Evolutionary conservation across 2,329 filamentous ascomycete species (phyloP), one percentile per base, ranked within the genome.

Genomic region (Stachybotrys chartarum): DNA sequence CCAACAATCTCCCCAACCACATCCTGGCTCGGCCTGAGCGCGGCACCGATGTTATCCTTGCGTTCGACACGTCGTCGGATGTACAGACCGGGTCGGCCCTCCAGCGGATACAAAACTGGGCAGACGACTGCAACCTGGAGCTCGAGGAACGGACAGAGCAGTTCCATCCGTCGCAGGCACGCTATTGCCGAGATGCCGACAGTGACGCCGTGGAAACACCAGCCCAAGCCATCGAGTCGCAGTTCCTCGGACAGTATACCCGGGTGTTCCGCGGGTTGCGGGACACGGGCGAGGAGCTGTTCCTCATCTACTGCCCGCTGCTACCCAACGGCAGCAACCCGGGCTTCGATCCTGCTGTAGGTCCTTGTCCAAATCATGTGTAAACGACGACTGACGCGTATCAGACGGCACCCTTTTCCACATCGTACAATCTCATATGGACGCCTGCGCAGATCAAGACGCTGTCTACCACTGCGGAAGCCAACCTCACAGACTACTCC

Each of bases 361-460:
- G 60, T 14, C 6, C 4, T 6, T 1, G 7, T 10, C 4, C 6
- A 6, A 12, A 30, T 24, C 14, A 52, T 8, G 1, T 2, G 6
- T 24, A 10, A 8, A 3, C 35, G n/a, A 24, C 44, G 32, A 3
- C 57, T 61, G 6, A 64, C 8, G 0, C 31, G n/a, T 6, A 24
- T 18, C 1, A 64, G 62, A 58, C 53, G 0, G 58, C 57, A 1
- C 50, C 60, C 0, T 63, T 64, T 3, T 64, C 62, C 0, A 64
- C 58, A 0, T 64, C 62, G 0, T 61, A 61, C 1, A 64, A 64
- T 6, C 62, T 64, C 1, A 53, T 64, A 18, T 64, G 63, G 62
- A 59, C 59, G 0, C 62, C 62, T 0, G 51, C 58, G 1, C 62
- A 64, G 8, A 56, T 64, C 1, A 58, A 56, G 10, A 47, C 30